Percentiles rank a stretch among this genome's conserved stretches.
Conservation (phyloP, 1,284 basidiomycete species). For the Somion occarium region DNA sequence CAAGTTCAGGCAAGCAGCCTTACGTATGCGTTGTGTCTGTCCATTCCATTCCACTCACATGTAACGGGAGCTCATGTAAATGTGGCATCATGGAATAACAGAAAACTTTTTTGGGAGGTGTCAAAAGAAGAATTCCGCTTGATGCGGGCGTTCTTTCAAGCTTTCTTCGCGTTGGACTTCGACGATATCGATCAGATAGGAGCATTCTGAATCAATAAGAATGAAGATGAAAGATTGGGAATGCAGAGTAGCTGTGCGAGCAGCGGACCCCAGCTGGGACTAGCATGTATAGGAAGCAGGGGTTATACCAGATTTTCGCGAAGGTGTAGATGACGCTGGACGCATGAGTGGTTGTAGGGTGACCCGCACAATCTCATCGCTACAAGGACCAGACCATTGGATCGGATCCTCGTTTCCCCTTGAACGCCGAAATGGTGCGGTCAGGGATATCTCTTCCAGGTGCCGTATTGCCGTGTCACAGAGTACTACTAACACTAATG, state of each 20-base stretch:
- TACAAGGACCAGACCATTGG: too few relatives aligned
- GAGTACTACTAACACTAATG: neutral
- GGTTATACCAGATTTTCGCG: neutral
- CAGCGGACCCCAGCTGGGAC: neutral
- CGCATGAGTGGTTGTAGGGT: neutral
- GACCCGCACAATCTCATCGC: too few relatives aligned
- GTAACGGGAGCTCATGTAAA: neutral
- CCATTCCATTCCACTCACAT: neutral
- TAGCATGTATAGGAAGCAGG: neutral
- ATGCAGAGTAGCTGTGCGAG: neutral
- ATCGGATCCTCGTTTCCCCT: neutral
- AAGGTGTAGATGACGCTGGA: neutral
- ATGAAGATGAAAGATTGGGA: neutral
- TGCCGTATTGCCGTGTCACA: neutral
- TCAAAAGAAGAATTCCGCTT: neutral
- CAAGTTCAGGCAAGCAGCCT: neutral
- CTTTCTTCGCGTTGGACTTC: too few relatives aligned
- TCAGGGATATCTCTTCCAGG: neutral
- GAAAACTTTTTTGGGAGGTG: neutral
- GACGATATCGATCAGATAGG: neutral
- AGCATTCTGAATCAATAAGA: neutral
- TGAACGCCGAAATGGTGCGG: neutral
- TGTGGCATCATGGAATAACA: neutral
- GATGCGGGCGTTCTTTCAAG: neutral
- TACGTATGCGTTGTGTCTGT: neutral